Conservation (phyloP, 2,329 filamentous ascomycete species). For the Rhinocladiella mackenziei region DNA sequence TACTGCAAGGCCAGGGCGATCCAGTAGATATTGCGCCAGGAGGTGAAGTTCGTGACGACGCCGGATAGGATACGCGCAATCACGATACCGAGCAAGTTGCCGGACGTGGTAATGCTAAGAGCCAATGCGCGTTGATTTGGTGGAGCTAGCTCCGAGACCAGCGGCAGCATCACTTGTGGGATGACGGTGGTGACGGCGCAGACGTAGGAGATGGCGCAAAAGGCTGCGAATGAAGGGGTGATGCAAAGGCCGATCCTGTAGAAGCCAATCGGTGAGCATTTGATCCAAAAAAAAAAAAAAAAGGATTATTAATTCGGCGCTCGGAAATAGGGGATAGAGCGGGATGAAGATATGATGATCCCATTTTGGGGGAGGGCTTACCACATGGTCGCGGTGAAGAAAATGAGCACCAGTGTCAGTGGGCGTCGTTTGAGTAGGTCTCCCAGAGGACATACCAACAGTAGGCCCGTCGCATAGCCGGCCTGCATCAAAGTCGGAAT, state of each 20-base stretch:
- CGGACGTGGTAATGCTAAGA: constrained; percentile 70
- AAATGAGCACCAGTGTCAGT: constrained; percentile 62
- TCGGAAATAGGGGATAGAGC: not conserved
- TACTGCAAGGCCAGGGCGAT: constrained; percentile 68
- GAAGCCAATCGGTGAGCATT: too few species aligned
- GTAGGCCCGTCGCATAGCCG: constrained; percentile 69
- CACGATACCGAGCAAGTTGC: constrained; percentile 70
- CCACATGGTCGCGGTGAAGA: constrained; percentile 64
- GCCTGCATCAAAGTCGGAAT: constrained; percentile 76
- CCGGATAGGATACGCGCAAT: constrained; percentile 72
- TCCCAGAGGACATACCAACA: constrained; percentile 72
- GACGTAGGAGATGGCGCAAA: constrained; percentile 68
- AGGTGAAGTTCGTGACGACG: constrained; percentile 67
- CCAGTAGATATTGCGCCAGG: constrained; percentile 78
- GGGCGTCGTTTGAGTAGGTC: constrained; percentile 64
- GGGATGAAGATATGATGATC: not conserved
- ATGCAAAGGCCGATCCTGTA: constrained; percentile 61
- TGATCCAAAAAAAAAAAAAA: too few species aligned
- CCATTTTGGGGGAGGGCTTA: constrained; percentile 43
- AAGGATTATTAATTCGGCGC: too few species aligned
- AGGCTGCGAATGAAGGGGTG: constrained; percentile 60
- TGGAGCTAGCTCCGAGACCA: constrained; percentile 74
- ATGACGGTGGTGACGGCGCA: constrained; percentile 76
- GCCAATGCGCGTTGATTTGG: constrained; percentile 63
- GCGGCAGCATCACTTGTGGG: constrained; percentile 72